phyloP scores from a whole-genome alignment of 225 moss, liverwort and hornwort species.

The Bryum argenteum region DNA sequence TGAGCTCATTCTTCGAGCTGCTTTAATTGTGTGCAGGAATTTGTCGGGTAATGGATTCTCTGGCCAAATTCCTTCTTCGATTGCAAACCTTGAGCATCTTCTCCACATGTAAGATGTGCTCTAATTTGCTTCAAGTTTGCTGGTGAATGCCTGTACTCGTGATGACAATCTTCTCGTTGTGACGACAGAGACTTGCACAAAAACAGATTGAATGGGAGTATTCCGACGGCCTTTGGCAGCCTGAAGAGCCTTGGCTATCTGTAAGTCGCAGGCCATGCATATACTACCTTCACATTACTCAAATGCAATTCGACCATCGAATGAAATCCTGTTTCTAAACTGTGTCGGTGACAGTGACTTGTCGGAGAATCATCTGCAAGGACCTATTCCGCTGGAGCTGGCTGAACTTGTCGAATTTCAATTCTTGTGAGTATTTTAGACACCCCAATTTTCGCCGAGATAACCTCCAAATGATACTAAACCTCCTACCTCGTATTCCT shows the following conservation, averaged over 20 bases:
- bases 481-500: too few relatives aligned
- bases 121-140: background rate
- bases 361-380: conserved; percentile 62
- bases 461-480: too few relatives aligned
- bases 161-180: conserved; percentile 7
- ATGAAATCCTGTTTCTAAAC: background rate
- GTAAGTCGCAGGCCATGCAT: conserved; percentile 47
- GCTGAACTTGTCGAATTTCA: conserved; percentile 72
- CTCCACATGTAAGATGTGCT: conserved; percentile 49
- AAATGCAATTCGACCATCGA: too few relatives aligned
- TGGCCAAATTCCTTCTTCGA: conserved; percentile 62
- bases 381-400: conserved; percentile 68
- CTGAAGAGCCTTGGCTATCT: conserved; percentile 66
- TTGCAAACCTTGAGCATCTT: conserved; percentile 78
- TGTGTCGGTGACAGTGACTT: conserved; percentile 50
- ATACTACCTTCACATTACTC: background rate
- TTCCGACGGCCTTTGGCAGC: conserved; percentile 71
- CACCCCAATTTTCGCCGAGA: background rate
- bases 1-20: background rate
- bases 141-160: background rate
- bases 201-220: conserved; percentile 65
- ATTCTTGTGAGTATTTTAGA: conserved; percentile 43
- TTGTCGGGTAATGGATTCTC: conserved; percentile 46
- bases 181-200: conserved; percentile 50
- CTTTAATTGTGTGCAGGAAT: conserved; percentile 34